Conservation (phyloP, 768 basidiomycete species). For the Guyanaporus albipodus region DNA sequence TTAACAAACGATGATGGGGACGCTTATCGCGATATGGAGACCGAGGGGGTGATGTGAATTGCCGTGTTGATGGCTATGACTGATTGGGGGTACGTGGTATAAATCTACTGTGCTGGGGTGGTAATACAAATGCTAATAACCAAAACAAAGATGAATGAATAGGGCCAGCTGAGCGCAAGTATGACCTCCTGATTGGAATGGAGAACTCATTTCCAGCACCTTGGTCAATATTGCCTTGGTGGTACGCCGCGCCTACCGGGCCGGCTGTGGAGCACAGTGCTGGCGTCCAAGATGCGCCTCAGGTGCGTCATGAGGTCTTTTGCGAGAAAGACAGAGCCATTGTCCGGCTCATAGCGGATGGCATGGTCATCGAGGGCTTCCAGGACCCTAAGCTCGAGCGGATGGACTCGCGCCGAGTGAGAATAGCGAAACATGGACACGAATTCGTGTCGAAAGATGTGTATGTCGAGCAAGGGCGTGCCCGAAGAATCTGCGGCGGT, state of each 20-base stretch:
- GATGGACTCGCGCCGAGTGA: conserved; percentile 41
- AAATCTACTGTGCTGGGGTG: conserved; percentile 8
- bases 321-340: conserved; percentile 55
- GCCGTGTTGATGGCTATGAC: background rate
- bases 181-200: too few species aligned
- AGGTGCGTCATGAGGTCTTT: conserved; percentile 36
- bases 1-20: background rate
- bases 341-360: conserved; percentile 55
- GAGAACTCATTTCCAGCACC: background rate
- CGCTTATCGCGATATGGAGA: background rate
- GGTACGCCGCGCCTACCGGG: conserved; percentile 2
- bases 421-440: conserved; percentile 59
- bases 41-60: background rate
- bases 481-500: conserved; percentile 13
- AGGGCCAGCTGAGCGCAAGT: background rate
- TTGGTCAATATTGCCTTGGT: conserved; percentile 11
- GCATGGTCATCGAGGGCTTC: conserved; percentile 46
- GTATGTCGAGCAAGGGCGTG: conserved; percentile 17
- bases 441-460: conserved; percentile 48
- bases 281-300: conserved; percentile 28
- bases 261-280: conserved; percentile 14
- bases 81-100: background rate
- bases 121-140: conserved; percentile 16
- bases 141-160: conserved; percentile 6
- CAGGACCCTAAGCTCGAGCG: conserved; percentile 43